These are phyloP conservation scores for Malassezia pachydermatis DNA, from an alignment of 1,284 basidiomycete species.

Conservation along the genomic window DNA sequence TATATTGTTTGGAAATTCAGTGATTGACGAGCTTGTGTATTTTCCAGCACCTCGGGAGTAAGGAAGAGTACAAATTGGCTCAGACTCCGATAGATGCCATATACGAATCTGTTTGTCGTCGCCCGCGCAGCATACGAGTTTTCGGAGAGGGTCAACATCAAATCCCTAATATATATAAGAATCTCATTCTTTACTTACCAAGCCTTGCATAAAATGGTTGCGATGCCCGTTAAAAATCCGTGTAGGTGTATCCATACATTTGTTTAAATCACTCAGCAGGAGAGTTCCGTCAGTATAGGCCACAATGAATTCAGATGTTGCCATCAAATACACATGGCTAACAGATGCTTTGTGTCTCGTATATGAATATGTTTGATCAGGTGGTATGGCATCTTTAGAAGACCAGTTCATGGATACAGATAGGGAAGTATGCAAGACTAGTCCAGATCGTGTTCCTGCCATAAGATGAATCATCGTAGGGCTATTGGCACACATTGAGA, in stretches of 20 bases:
- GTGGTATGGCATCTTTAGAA: too few relatives aligned
- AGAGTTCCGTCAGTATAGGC: conserved; percentile 16
- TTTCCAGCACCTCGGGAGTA: too few relatives aligned
- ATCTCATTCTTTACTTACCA: conserved; percentile 12
- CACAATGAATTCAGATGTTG: conserved; percentile 3
- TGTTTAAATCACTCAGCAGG: conserved; percentile 3
- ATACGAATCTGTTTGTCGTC: conserved; percentile 13
- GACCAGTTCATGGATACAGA: neutral
- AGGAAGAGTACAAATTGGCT: neutral
- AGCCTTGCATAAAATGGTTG: conserved; percentile 5
- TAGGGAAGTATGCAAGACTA: neutral
- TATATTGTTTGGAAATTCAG: too few relatives aligned
- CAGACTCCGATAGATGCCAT: conserved; percentile 7
- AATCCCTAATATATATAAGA: too few relatives aligned
- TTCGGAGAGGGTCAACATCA: neutral
- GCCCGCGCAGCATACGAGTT: conserved; percentile 9
- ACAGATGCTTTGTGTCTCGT: conserved; percentile 4
- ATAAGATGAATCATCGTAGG: neutral
- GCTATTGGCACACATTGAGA: neutral
- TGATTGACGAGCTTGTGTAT: too few relatives aligned
- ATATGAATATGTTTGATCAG: too few relatives aligned
- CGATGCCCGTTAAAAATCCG: conserved; percentile 5
- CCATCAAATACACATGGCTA: conserved; percentile 1
- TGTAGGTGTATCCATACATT: neutral
- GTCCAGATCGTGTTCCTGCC: conserved; percentile 4